Base-by-base conservation (phyloP, 441 rosid genomes). In the Jatropha podagrica region DNA sequence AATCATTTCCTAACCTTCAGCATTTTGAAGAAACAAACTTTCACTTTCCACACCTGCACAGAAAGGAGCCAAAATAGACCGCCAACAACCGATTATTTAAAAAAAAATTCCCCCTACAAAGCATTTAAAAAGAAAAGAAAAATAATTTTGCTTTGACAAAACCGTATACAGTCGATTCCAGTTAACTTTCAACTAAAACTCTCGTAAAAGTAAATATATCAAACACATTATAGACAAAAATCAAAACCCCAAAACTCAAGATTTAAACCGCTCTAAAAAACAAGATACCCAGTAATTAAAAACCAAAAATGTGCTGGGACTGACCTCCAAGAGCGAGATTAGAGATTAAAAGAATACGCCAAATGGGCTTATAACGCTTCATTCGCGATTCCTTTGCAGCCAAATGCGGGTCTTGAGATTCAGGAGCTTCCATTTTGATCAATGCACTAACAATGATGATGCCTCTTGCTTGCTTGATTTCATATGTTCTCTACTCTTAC, bases 251-350 rank as follows among this genome's bases (percentile, higher is more conserved):
- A 49, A 56, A 23, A 49, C 5, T 49, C 13, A 26, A 20, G n/a
- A 26, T 26, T 14, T 5, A n/a, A 12, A 5, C 14, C 44, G 13
- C 3, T 44, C 26, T 27, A 26, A 69, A 10, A 65, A 13, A 9
- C 64, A 23, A 64, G 23, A 65, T n/a, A 62, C 20, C 44, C 18
- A 52, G 26, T 18, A 23, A 7, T 11, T 14, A 7, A 20, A 38
- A 10, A n/a, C 40, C 15, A 65, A 58, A 49, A 17, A 55, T 5
- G n/a, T 12, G 15, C 23, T 12, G 67, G 56, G 26, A 65, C 83
- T 18, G 65, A 94, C 96, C 97, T 82, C 89, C 97, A 64, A 94
- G 86, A 55, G 88, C 98, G 60, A 94, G 79, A 84, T 94, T 92
- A 64, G 85, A 87, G 78, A 92, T 85, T 88, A 94, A 75, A 77